Evolutionary conservation across 23 red algal genomes (phyloP), one percentile per base, ranked within the genome.

Genomic region (Chondrus crispus): DNA sequence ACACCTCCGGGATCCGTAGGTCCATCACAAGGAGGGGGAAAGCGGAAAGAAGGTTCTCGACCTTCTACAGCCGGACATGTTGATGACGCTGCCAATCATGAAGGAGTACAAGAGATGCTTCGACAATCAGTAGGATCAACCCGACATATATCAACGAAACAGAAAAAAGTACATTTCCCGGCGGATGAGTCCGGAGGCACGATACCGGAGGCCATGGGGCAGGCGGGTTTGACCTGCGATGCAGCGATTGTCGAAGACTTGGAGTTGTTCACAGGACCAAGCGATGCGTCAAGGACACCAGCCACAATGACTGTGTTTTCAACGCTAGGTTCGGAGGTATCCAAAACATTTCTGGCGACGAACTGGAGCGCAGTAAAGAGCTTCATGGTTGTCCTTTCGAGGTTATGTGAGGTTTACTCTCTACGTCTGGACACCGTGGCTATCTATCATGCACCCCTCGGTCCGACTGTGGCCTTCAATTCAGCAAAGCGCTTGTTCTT

Each of bases 391-490:
- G 74, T 91, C 2, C 60, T 91, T 30, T 41, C 32, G 44, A 44
- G 38, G 24, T 42, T 91, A n/a, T 63, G 62, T 14, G 45, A 74
- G 18, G 81, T 94, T 26, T 94, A 68, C 20, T 68, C 66, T 57
- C 14, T 94, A 6, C 47, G 73, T 30, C 13, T 66, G 29, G 72
- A 80, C 13, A 48, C 50, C 26, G 45, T 94, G 68, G 81, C 91
- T 14, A 87, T 87, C 14, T 87, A 75, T 54, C 81, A 81, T 44
- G 81, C 44, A 40, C 41, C 91, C 50, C 49, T 69, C 8, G 69
- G 81, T 2, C 62, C 42, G 12, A 87, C 71, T 43, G 80, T 94
- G 47, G 91, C 91, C 37, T 94, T 94, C 39, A 94, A 94, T 45
- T 44, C 39, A 13, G 48, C 78, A 9, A 57, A 73, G 5, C 37